Conservation (phyloP, 164 flowering plant genomes). For the Akebia trifoliata region DNA sequence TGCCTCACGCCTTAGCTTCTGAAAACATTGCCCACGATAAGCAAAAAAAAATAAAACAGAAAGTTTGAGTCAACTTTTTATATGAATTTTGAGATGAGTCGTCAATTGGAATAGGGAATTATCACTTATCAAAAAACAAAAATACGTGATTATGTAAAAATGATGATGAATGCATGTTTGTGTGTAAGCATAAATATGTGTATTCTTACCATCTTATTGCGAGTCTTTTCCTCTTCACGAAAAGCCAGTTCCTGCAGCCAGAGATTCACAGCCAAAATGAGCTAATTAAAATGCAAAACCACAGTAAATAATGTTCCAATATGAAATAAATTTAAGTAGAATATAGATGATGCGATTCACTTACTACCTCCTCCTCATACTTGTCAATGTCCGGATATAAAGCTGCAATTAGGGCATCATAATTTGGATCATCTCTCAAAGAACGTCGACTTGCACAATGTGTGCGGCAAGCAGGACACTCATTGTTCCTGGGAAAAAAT, state of each 20-base stretch:
- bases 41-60: too few species aligned
- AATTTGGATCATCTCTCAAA: conserved; percentile 92
- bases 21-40: too few species aligned
- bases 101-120: too few species aligned
- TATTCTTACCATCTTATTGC: conserved; percentile 86
- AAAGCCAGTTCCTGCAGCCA: conserved; percentile 68
- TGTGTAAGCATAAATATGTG: too few species aligned
- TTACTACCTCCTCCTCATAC: conserved; percentile 78
- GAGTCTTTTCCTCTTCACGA: conserved; percentile 69
- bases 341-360: not conserved
- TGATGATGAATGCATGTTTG: too few species aligned
- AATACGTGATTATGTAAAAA: too few species aligned
- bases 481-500: conserved; percentile 73
- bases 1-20: too few species aligned
- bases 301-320: not conserved
- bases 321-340: not conserved
- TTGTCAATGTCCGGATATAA: conserved; percentile 77
- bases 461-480: conserved; percentile 97
- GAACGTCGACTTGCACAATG: conserved; percentile 99
- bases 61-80: too few species aligned
- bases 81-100: too few species aligned
- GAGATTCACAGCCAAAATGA: conserved; percentile 8
- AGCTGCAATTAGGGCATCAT: conserved; percentile 69
- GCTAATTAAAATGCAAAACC: conserved; percentile 9
- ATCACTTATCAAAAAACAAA: too few species aligned